These are phyloP conservation scores for Populus davidiana DNA, from an alignment of 345 rosid genomes.

Conservation along the genomic window DNA sequence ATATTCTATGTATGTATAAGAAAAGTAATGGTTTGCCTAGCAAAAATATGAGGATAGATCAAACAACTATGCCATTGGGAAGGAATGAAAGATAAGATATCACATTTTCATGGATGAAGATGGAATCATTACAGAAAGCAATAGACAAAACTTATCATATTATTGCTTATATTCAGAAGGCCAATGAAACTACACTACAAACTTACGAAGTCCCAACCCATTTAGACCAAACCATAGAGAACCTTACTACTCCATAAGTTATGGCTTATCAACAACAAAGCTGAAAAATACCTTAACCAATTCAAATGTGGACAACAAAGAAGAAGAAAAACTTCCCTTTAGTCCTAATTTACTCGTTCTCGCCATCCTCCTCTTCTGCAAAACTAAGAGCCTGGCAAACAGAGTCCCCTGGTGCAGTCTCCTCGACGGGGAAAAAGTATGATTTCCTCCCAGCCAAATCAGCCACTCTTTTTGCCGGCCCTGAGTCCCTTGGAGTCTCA, in stretches of 20 bases:
- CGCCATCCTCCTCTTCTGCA: conserved; percentile 3
- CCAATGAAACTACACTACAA: not conserved
- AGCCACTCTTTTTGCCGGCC: conserved; percentile 81
- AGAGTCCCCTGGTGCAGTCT: conserved; percentile 10
- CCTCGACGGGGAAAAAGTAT: conserved; percentile 32
- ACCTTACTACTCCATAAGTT: not conserved
- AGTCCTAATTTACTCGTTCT: not conserved
- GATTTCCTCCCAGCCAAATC: conserved; percentile 66
- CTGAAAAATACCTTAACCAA: not conserved
- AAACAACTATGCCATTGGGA: not conserved
- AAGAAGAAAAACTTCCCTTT: not conserved
- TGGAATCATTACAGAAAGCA: not conserved
- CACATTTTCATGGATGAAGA: not conserved
- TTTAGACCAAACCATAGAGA: not conserved
- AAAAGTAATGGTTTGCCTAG: too few species aligned
- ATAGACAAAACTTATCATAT: conserved; percentile 7
- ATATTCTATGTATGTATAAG: too few species aligned
- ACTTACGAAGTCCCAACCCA: not conserved
- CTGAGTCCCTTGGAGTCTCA: conserved; percentile 86
- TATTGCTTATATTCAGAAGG: conserved; percentile 6
- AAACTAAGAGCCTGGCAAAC: conserved; percentile 21
- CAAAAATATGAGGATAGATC: not conserved
- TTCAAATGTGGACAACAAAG: not conserved
- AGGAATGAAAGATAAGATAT: not conserved
- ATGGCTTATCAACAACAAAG: conserved; percentile 2